Evolutionary conservation across 2,329 filamentous ascomycete genomes (phyloP).

Genomic region (Spiromastix sp.): DNA sequence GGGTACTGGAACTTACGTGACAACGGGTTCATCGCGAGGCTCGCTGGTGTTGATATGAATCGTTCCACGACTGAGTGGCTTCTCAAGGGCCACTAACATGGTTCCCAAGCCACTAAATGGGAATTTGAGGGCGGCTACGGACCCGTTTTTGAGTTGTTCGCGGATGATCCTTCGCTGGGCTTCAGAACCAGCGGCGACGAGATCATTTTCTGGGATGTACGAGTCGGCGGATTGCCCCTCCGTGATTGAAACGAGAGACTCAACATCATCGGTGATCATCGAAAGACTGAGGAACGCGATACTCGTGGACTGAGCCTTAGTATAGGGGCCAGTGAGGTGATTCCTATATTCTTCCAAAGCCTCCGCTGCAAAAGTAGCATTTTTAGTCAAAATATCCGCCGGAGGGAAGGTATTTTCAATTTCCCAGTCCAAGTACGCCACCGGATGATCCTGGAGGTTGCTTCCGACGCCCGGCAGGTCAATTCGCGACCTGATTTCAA

Average conservation of each 20-base stretch:
- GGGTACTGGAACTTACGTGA: constrained; percentile 6
- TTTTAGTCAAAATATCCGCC: constrained; percentile 9
- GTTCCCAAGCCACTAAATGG: constrained; percentile 11
- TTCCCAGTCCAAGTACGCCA: constrained; percentile 9
- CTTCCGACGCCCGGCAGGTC: constrained; percentile 40
- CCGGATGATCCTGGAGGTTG: constrained; percentile 16
- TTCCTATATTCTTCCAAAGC: constrained; percentile 8
- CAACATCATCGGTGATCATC: constrained; percentile 8
- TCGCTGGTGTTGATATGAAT: constrained; percentile 13
- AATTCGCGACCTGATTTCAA: constrained; percentile 29
- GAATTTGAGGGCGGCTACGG: constrained; percentile 14
- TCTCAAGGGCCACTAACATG: constrained; percentile 13
- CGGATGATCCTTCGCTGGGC: constrained; percentile 12
- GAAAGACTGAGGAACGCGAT: constrained; percentile 13
- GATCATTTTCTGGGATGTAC: constrained; percentile 7
- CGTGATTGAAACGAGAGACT: constrained; percentile 6
- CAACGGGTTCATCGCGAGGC: constrained; percentile 10
- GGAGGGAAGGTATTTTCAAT: constrained; percentile 4
- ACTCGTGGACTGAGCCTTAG: constrained; percentile 11
- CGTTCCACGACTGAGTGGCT: constrained; percentile 15
- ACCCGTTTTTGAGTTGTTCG: constrained; percentile 9
- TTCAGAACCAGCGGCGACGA: constrained; percentile 14
- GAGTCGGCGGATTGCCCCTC: neutral
- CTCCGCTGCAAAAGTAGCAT: constrained; percentile 10
- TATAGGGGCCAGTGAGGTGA: constrained; percentile 13